These are phyloP conservation scores for Colletotrichum tamarilloi DNA, from an alignment of 2,329 filamentous ascomycete genomes.

Conservation along the genomic window DNA sequence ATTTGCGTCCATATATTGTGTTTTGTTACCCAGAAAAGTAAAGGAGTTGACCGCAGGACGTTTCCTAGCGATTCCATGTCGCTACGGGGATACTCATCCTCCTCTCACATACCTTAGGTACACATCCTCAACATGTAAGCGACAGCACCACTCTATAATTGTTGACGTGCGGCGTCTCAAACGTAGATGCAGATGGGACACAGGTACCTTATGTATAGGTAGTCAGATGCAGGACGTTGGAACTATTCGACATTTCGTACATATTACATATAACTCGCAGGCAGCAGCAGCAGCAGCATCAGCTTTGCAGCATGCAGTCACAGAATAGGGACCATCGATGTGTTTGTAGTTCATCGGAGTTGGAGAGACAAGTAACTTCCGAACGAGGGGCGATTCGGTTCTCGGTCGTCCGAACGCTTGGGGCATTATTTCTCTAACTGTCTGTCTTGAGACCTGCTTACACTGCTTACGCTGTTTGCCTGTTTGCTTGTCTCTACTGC, in stretches of 20 bases:
- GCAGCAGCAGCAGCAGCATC: too few species aligned
- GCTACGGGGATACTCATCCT: background rate
- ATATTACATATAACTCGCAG: background rate
- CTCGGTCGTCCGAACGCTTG: slow-evolving; percentile 32
- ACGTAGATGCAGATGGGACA: background rate
- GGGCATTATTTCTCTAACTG: background rate
- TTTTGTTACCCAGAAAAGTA: too few species aligned
- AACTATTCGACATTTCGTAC: background rate
- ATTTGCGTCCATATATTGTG: too few species aligned
- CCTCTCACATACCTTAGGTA: background rate
- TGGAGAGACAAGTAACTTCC: slow-evolving; percentile 8
- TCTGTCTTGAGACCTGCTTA: background rate
- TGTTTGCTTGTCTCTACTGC: background rate
- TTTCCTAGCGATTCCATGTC: too few species aligned
- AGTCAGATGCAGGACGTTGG: too few species aligned
- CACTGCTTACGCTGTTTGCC: background rate
- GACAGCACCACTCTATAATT: background rate
- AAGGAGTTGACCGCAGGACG: too few species aligned
- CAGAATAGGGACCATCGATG: background rate
- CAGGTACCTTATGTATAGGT: too few species aligned
- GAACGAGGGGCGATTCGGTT: background rate
- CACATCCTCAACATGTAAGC: too few species aligned
- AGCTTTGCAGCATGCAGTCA: background rate
- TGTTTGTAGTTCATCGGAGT: slow-evolving; percentile 5
- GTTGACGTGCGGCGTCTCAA: background rate